A percentile compares a stretch with the other conserved stretches of the same genome.
phyloP scores from a whole-genome alignment of 169 alveolate genomes.

The Cryptosporidium sp. region DNA sequence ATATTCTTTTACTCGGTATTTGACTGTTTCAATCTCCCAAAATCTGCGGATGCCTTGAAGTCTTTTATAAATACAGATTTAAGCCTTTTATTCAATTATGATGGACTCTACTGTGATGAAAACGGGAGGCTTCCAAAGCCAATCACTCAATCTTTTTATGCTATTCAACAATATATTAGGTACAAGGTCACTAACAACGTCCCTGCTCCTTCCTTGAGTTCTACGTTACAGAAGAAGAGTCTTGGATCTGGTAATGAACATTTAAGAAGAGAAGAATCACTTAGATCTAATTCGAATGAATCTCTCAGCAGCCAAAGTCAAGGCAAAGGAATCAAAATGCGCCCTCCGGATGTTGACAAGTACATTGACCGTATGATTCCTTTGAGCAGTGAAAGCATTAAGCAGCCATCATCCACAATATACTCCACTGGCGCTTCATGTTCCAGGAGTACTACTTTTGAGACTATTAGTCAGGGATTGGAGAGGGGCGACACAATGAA shows the following conservation, averaged over 20 bases:
- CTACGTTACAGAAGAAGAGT: not conserved
- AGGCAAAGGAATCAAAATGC: conserved; percentile 33
- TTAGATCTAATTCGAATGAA: not conserved
- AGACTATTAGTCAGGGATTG: conserved; percentile 16
- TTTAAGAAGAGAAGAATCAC: not conserved
- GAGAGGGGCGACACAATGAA: conserved; percentile 32
- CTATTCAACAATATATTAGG: conserved; percentile 65
- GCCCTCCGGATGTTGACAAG: conserved; percentile 73
- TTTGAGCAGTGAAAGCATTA: conserved; percentile 4
- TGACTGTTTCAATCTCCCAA: conserved; percentile 22
- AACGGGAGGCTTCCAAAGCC: conserved; percentile 14
- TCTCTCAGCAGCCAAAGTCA: not conserved
- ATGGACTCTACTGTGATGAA: conserved; percentile 14
- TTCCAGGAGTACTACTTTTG: conserved; percentile 64
- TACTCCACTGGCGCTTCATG: conserved; percentile 33
- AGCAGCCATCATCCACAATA: not conserved
- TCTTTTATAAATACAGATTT: conserved; percentile 62
- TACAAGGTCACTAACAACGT: conserved; percentile 9
- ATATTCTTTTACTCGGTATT: conserved; percentile 76
- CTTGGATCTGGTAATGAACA: not conserved
- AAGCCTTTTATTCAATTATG: conserved; percentile 19
- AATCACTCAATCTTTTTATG: conserved; percentile 32
- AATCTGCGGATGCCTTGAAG: conserved; percentile 10
- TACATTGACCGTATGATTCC: conserved; percentile 73
- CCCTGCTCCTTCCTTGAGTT: not conserved